phyloP scores from a whole-genome alignment of 805 yeast genomes.

The Nakazawaea holstii region DNA sequence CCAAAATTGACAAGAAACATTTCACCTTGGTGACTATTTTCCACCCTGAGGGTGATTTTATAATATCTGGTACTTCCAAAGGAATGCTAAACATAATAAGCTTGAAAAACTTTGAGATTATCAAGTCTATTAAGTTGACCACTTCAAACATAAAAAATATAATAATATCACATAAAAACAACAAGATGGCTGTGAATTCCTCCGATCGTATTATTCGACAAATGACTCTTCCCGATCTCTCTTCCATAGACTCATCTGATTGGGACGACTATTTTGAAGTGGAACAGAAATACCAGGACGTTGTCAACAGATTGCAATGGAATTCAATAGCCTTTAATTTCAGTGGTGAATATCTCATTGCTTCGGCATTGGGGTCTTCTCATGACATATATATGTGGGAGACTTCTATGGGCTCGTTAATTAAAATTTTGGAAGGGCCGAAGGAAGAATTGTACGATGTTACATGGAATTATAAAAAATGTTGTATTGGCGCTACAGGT shows the following conservation, averaged over 20 bases:
- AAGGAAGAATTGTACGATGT: constrained; percentile 82
- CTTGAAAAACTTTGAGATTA: constrained; percentile 23
- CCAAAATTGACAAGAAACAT: constrained; percentile 20
- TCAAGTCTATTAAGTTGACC: constrained; percentile 53
- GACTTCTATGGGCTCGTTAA: constrained; percentile 78
- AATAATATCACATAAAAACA: constrained; percentile 50
- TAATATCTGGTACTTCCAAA: constrained; percentile 74
- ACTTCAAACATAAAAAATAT: constrained; percentile 68
- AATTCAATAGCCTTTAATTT: constrained; percentile 71
- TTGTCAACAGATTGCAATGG: constrained; percentile 86
- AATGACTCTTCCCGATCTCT: constrained; percentile 39
- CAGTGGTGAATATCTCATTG: constrained; percentile 79
- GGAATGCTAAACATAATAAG: constrained; percentile 63
- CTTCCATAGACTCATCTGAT: constrained; percentile 8
- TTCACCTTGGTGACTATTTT: constrained; percentile 46
- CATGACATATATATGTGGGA: constrained; percentile 94
- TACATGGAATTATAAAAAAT: constrained; percentile 76
- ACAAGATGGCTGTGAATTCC: constrained; percentile 66
- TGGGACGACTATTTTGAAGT: constrained; percentile 49
- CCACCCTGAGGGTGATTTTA: constrained; percentile 46
- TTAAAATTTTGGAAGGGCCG: constrained; percentile 86
- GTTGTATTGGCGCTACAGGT: constrained; percentile 78
- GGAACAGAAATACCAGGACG: constrained; percentile 84
- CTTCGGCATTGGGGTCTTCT: constrained; percentile 81
- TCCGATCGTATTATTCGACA: constrained; percentile 75